Percentiles rank a stretch among this genome's conserved stretches.
phyloP scores from a whole-genome alignment of 176 grass and related monocot genomes.

The Metroxylon sagu region DNA sequence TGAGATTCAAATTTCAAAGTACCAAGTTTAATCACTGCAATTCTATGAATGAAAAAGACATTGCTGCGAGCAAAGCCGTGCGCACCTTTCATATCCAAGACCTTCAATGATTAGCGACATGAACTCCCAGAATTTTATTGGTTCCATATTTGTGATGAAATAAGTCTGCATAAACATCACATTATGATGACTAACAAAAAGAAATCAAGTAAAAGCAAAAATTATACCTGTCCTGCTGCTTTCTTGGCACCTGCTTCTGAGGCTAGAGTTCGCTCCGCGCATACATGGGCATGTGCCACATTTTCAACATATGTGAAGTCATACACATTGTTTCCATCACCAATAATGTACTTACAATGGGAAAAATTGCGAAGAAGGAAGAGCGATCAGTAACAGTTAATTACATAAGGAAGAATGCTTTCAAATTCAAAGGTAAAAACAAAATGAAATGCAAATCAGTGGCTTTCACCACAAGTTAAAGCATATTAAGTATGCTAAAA shows the following conservation, averaged over 20 bases:
- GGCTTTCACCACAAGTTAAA: too few relatives aligned
- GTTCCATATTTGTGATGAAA: constrained; percentile 93
- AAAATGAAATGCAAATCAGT: too few relatives aligned
- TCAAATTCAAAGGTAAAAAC: too few relatives aligned
- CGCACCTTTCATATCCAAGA: constrained; percentile 96
- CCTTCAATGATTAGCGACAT: constrained; percentile 93
- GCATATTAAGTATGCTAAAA: too few relatives aligned
- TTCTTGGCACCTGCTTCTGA: constrained; percentile 65
- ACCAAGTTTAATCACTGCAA: too few relatives aligned
- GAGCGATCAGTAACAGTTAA: not conserved
- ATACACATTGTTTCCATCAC: constrained; percentile 79
- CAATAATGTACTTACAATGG: constrained; percentile 69
- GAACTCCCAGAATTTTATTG: constrained; percentile 99
- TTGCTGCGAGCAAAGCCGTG: not conserved
- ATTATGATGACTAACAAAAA: not conserved
- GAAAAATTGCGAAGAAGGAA: not conserved
- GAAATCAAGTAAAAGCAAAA: constrained; percentile 12
- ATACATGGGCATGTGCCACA: constrained; percentile 91
- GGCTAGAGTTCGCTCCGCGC: constrained; percentile 77
- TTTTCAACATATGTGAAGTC: constrained; percentile 99
- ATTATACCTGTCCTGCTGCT: constrained; percentile 79
- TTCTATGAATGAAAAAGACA: constrained; percentile 1
- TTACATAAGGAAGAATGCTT: too few relatives aligned
- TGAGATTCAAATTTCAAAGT: too few relatives aligned
- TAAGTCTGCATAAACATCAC: constrained; percentile 50